Percentiles rank a stretch among this genome's conserved stretches.
phyloP scores from a whole-genome alignment of 495 filamentous ascomycete species.

The Daldinia loculata region DNA sequence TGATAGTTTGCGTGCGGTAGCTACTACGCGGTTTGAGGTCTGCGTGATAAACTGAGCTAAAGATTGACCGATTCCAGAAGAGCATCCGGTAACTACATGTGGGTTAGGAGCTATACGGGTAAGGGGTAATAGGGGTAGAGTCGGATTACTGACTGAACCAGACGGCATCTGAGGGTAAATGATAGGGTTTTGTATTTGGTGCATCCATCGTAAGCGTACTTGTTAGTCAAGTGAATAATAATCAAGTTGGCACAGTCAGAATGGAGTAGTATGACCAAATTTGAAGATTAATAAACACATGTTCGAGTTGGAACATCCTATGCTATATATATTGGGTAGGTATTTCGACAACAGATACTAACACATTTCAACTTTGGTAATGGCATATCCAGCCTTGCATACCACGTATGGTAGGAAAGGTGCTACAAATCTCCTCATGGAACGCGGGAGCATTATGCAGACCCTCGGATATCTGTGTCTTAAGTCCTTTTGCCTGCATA shows the following conservation, averaged over 20 bases:
- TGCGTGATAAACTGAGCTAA: conserved; percentile 53
- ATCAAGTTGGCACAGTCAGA: neutral
- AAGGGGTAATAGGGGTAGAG: conserved; percentile 1
- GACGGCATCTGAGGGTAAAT: conserved; percentile 57
- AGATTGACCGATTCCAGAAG: conserved; percentile 57
- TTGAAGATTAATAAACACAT: neutral
- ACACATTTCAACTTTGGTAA: neutral
- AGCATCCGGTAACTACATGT: conserved; percentile 59
- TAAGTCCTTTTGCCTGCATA: conserved; percentile 1
- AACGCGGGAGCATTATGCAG: neutral
- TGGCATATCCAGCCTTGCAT: neutral
- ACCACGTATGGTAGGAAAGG: neutral
- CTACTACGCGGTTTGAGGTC: conserved; percentile 56
- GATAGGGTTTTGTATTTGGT: conserved; percentile 51
- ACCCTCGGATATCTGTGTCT: neutral
- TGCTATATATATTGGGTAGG: conserved; percentile 2
- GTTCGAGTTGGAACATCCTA: neutral
- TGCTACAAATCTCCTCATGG: neutral
- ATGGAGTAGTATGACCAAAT: neutral
- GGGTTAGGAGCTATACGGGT: neutral
- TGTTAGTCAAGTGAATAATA: neutral
- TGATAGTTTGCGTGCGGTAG: conserved; percentile 54
- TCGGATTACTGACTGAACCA: conserved; percentile 57
- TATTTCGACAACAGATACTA: neutral
- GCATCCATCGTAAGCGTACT: conserved; percentile 37